Conservation (phyloP, 176 grass and related monocot genomes). For the Neostapfia colusana region DNA sequence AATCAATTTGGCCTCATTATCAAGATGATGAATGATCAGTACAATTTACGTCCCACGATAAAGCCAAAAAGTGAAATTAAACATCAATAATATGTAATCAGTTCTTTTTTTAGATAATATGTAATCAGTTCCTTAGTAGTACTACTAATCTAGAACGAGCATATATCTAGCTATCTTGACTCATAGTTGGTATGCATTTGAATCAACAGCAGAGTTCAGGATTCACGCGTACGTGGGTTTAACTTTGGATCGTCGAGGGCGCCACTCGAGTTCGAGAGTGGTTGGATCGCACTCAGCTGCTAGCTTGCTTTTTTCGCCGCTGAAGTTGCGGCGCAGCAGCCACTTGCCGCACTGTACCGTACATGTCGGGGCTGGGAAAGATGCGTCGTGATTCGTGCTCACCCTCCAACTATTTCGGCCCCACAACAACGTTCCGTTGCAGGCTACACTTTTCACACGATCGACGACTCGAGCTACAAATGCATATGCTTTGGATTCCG, state of each 20-base stretch:
- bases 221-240: neutral
- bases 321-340: neutral
- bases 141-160: neutral
- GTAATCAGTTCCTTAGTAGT: too few species aligned
- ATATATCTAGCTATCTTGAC: neutral
- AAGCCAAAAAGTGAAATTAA: neutral
- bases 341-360: neutral
- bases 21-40: neutral
- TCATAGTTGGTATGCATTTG: neutral
- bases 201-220: neutral
- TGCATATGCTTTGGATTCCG: neutral
- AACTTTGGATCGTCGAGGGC: too few species aligned
- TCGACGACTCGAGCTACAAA: neutral
- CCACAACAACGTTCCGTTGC: neutral
- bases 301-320: neutral
- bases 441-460: neutral
- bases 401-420: neutral
- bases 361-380: neutral
- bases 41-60: neutral
- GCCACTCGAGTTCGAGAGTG: too few species aligned
- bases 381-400: constrained; percentile 11
- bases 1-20: too few species aligned
- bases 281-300: too few species aligned
- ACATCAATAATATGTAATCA: too few species aligned
- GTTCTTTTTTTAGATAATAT: too few species aligned